phyloP scores from a whole-genome alignment of 345 rosid genomes.

The Eucalyptus polybractea region DNA sequence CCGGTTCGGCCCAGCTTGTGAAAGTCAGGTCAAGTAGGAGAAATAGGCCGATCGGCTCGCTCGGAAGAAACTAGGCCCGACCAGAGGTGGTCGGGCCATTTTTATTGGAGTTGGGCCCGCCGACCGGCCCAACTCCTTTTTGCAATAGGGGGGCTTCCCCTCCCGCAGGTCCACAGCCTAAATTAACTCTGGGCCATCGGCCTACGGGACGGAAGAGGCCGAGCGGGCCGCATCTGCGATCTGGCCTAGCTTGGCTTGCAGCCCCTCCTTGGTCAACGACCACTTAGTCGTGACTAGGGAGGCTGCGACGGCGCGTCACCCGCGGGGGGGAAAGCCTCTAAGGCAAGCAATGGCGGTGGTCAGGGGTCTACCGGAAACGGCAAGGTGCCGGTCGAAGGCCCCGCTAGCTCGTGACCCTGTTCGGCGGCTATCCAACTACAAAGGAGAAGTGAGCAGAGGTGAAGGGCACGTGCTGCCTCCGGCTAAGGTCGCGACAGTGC shows the following conservation, averaged over 20 bases:
- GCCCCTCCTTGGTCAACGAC: too few species aligned
- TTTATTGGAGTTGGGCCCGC: too few species aligned
- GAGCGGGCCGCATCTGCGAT: rapidly evolving
- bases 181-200: rapidly evolving
- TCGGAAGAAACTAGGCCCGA: too few species aligned
- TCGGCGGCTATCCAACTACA: too few species aligned
- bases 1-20: rapidly evolving
- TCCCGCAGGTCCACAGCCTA: rapidly evolving
- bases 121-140: too few species aligned
- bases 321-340: rapidly evolving
- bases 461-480: rapidly evolving
- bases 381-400: too few species aligned
- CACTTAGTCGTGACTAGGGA: rapidly evolving
- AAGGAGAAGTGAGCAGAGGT: too few species aligned
- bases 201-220: rapidly evolving
- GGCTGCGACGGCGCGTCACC: too few species aligned
- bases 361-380: rapidly evolving
- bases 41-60: too few species aligned
- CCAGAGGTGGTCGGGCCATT: too few species aligned
- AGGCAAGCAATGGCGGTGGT: rapidly evolving
- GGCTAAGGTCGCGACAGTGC: rapidly evolving
- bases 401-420: rapidly evolving
- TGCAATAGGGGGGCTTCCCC: too few species aligned
- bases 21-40: too few species aligned
- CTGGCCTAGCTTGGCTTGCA: rapidly evolving